Percentiles rank a stretch among this genome's conserved stretches.
Conservation (phyloP, 768 basidiomycete species). For the Dioszegia crocea region DNA sequence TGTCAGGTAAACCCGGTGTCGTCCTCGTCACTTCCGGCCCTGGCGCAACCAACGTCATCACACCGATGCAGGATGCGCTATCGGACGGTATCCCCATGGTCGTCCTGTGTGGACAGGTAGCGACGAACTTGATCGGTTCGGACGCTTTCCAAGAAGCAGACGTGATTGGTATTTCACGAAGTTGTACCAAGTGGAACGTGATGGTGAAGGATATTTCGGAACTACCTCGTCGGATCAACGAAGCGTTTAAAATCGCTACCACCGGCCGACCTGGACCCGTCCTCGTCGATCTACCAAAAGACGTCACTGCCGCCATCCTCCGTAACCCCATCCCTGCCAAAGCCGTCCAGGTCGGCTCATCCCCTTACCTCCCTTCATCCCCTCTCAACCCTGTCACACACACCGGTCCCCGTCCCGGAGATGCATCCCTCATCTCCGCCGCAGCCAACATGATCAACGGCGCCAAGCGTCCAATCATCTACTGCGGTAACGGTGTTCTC, state of each 20-base stretch:
- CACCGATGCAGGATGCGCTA: slow-evolving; percentile 95
- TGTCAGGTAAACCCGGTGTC: slow-evolving; percentile 95
- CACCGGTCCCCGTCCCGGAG: slow-evolving; percentile 58
- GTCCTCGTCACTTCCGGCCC: slow-evolving; percentile 97
- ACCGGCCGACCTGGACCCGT: slow-evolving; percentile 96
- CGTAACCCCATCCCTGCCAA: slow-evolving; percentile 78
- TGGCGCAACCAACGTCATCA: slow-evolving; percentile 95
- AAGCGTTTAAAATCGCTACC: slow-evolving; percentile 98
- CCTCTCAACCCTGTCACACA: slow-evolving; percentile 50
- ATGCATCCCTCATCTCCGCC: slow-evolving; percentile 65
- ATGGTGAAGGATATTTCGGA: slow-evolving; percentile 98
- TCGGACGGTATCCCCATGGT: slow-evolving; percentile 90
- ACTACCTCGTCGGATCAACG: slow-evolving; percentile 90
- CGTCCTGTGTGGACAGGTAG: slow-evolving; percentile 97
- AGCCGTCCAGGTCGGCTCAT: slow-evolving; percentile 76
- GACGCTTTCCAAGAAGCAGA: slow-evolving; percentile 99
- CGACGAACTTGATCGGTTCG: slow-evolving; percentile 96
- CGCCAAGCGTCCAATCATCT: slow-evolving; percentile 84
- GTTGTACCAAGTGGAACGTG: slow-evolving; percentile 99
- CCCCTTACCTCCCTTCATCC: slow-evolving; percentile 50
- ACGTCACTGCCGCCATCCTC: slow-evolving; percentile 89
- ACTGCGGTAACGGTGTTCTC: slow-evolving; percentile 87
- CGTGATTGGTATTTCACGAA: slow-evolving; percentile 88
- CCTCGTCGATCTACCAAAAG: slow-evolving; percentile 97
- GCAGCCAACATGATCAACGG: slow-evolving; percentile 89